phyloP scores from a whole-genome alignment of 1,284 basidiomycete species.

The Stygiomarasmius scandens region DNA sequence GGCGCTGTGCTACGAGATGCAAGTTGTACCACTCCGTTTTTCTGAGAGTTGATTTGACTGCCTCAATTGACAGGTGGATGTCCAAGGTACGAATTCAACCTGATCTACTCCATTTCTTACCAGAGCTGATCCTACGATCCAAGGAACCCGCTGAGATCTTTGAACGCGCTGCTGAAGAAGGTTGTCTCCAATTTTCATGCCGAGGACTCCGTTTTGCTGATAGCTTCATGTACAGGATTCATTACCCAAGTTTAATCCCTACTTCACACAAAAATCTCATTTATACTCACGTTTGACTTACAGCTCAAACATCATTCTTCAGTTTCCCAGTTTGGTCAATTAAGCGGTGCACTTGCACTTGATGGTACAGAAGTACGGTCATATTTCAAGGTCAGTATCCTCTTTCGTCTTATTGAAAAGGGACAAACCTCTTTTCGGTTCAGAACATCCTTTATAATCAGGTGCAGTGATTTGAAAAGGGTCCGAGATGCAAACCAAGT shows the following conservation, averaged over 20 bases:
- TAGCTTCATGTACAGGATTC: constrained; percentile 32
- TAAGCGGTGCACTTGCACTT: constrained; percentile 58
- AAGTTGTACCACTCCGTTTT: constrained; percentile 14
- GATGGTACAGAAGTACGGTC: constrained; percentile 50
- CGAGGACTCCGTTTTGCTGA: constrained; percentile 3
- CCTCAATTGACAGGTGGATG: constrained; percentile 57
- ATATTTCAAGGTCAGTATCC: constrained; percentile 48
- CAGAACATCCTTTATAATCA: constrained; percentile 55
- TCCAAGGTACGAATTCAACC: no score
- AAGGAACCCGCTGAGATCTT: constrained; percentile 74
- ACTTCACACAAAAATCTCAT: background rate
- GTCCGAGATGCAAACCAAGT: background rate
- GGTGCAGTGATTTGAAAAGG: constrained; percentile 39
- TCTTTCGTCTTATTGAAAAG: background rate
- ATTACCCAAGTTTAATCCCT: constrained; percentile 46
- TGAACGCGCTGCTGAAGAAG: constrained; percentile 67
- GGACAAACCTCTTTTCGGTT: background rate
- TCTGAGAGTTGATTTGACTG: background rate
- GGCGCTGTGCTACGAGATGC: constrained; percentile 70
- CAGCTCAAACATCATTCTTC: constrained; percentile 64
- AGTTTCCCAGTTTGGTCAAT: constrained; percentile 65
- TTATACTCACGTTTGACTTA: background rate
- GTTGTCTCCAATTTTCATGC: constrained; percentile 54
- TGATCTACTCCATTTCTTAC: no score
- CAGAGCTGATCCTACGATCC: no score